A percentile compares a stretch with the other conserved stretches of the same genome.
Evolutionary conservation across 129 eudicot genomes (phyloP).

Genomic region (Heracleum sosnowskyi): DNA sequence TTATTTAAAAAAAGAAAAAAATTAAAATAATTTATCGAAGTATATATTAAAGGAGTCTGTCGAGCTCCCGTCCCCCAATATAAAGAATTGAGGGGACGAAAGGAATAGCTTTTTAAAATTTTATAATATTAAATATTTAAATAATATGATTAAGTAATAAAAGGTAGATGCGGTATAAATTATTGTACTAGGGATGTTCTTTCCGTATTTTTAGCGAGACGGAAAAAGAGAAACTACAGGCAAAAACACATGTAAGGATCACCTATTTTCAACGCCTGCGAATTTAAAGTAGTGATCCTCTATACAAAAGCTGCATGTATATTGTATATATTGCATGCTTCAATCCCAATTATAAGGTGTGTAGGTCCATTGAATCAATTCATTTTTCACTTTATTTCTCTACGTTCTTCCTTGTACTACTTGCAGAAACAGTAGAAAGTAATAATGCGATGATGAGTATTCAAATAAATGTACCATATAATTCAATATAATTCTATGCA

Average conservation of each 20-base stretch:
- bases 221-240: neutral
- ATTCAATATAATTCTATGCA: too few species aligned
- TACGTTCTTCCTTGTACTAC: neutral
- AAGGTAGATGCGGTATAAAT: neutral
- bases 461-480: too few species aligned
- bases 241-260: slow-evolving; percentile 4
- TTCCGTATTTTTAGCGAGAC: neutral
- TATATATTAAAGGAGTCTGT: too few species aligned
- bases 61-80: too few species aligned
- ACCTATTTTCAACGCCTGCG: slow-evolving; percentile 3
- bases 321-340: slow-evolving; percentile 1
- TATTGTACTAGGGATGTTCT: neutral
- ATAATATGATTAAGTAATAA: neutral
- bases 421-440: neutral
- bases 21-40: too few species aligned
- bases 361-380: neutral
- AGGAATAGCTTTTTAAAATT: neutral
- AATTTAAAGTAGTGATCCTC: neutral
- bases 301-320: neutral
- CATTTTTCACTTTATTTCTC: neutral
- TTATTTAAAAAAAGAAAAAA: too few species aligned
- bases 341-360: neutral
- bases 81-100: too few species aligned
- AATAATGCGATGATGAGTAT: neutral
- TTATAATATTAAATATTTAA: neutral